These are phyloP conservation scores for Thamnidium elegans DNA, from an alignment of 192 early-diverging fungal species.

Conservation along the genomic window DNA sequence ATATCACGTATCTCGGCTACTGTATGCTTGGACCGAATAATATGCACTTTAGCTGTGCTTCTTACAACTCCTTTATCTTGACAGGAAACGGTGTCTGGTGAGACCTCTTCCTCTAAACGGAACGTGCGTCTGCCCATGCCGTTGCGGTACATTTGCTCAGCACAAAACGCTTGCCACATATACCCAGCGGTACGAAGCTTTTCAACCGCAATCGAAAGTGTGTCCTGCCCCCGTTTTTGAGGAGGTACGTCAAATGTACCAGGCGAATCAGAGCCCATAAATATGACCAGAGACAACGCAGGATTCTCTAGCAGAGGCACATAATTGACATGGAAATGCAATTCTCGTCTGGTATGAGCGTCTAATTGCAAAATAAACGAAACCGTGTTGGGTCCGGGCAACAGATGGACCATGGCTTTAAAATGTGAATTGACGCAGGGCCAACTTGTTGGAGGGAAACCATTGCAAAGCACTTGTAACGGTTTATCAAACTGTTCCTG, in stretches of 20 bases:
- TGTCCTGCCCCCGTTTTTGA: constrained; percentile 44
- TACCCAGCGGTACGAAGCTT: constrained; percentile 63
- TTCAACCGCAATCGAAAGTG: constrained; percentile 46
- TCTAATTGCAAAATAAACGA: constrained; percentile 39
- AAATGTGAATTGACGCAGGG: constrained; percentile 56
- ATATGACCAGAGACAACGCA: constrained; percentile 54
- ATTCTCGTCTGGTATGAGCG: background rate
- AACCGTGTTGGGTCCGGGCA: constrained; percentile 53
- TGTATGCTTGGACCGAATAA: constrained; percentile 46
- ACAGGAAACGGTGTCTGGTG: constrained; percentile 51
- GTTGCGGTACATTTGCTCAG: constrained; percentile 66
- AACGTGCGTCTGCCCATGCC: constrained; percentile 71
- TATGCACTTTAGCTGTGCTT: constrained; percentile 54
- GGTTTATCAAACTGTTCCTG: constrained; percentile 19
- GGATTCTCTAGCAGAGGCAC: constrained; percentile 51
- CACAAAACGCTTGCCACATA: constrained; percentile 71
- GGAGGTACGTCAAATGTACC: constrained; percentile 59
- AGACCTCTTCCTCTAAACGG: constrained; percentile 55
- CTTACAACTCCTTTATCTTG: constrained; percentile 38
- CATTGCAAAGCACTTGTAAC: constrained; percentile 28
- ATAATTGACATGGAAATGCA: constrained; percentile 47
- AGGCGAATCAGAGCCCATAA: constrained; percentile 57
- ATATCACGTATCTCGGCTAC: constrained; percentile 57
- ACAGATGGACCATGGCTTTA: constrained; percentile 57
- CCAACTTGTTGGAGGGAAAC: constrained; percentile 50